Base-by-base conservation (phyloP, 176 grass and related monocot species). In the Paspalum vaginatum region DNA sequence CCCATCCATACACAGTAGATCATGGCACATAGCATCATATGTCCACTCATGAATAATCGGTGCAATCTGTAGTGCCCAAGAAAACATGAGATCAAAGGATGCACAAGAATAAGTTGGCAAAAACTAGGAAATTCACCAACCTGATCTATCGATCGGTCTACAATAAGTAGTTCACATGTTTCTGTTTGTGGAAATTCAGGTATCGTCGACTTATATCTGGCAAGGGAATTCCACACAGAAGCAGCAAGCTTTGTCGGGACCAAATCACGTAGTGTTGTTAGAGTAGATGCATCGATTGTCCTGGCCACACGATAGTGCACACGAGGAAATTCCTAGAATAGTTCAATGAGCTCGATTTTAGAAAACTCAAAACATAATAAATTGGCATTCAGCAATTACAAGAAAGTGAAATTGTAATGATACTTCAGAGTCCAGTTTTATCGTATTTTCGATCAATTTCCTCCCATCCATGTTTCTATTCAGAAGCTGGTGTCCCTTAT, bases 11-110 rank as follows among this genome's bases (percentile, higher is more conserved):
- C 40, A 76, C 22, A 97, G 49, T 39, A 97, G 82, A 84, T 97
- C 94, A 82, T 91, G 94, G 68, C 94, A 97, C 94, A 97, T 97
- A 54, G 94, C 94, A 57, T 94, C 94, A 43, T 97, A 97, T 1
- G 91, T 94, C 94, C 94, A 97, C 83, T 97, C 94, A 75, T 97
- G 94, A 78, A 97, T 97, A 55, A 97, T 82, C 41, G 91, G 94
- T 48, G 94, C 89, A 86, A 97, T 90, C 94, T 97, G 48, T 6
- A 71, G 68, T 24, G 68, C 72, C 54, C 66, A 82, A 65, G 39
- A 84, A 68, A 79, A 83, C 5, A 40, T 45, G 21, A 66, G 38
- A 48, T 22, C 11, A 78, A 85, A 85, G 16, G 15, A 77, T 77
- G 53, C 11, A 79, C 9, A 11, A 38, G 12, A n/a, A n/a, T 10